A percentile compares a stretch with the other conserved stretches of the same genome.
These are phyloP conservation scores for Phytophthora kernoviae DNA, from an alignment of 352 stramenopile species.

Conservation along the genomic window DNA sequence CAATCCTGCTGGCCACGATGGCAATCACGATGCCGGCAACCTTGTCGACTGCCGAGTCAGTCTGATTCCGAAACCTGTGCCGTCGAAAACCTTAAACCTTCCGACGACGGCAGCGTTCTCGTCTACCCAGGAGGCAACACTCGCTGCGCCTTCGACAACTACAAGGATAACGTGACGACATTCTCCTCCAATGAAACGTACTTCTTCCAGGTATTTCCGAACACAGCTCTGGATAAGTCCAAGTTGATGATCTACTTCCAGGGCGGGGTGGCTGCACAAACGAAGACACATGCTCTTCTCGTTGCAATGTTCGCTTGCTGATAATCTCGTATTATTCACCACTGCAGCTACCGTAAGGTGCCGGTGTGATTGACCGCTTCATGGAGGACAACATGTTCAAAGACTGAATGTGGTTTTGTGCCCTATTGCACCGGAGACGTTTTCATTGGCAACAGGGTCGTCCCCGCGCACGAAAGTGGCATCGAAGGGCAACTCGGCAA, in stretches of 20 bases:
- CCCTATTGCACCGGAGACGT: conserved; percentile 81
- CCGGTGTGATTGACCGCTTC: conserved; percentile 52
- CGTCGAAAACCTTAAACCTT: conserved; percentile 34
- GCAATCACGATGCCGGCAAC: conserved; percentile 10
- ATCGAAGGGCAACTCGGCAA: conserved; percentile 43
- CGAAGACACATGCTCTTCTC: conserved; percentile 59
- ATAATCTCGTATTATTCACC: conserved; percentile 41
- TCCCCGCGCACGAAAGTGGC: conserved; percentile 24
- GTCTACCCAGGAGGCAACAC: conserved; percentile 57
- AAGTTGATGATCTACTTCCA: conserved; percentile 75
- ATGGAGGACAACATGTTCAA: conserved; percentile 61
- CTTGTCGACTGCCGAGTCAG: conserved; percentile 17
- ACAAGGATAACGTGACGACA: conserved; percentile 25
- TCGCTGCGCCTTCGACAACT: conserved; percentile 58
- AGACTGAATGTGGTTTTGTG: conserved; percentile 78
- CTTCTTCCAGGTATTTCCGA: conserved; percentile 67
- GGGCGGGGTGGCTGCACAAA: conserved; percentile 64
- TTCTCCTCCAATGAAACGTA: conserved; percentile 52
- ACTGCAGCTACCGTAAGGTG: conserved; percentile 43
- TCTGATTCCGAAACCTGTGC: conserved; percentile 35
- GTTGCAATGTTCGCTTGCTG: conserved; percentile 49
- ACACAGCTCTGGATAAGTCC: conserved; percentile 39
- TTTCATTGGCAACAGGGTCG: conserved; percentile 50
- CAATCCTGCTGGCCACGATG: conserved; percentile 16
- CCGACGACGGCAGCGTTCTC: conserved; percentile 37